phyloP scores from a whole-genome alignment of 1,284 basidiomycete species.

The Puccinia triticina region DNA sequence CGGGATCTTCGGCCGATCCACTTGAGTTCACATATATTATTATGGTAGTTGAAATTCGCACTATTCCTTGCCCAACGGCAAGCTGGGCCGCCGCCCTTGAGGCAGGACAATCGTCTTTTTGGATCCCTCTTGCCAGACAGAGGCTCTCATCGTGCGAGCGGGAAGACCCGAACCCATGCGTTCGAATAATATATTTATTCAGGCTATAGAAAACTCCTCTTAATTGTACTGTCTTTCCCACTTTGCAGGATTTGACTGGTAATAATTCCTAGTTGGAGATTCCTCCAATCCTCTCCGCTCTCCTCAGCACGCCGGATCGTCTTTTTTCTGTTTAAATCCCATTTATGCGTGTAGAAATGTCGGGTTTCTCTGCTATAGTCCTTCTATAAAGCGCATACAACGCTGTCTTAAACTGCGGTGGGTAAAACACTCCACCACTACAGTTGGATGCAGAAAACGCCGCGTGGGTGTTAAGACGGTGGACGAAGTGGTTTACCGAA shows the following conservation, averaged over 20 bases:
- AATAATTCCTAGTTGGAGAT: constrained; percentile 7
- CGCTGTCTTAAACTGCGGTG: constrained; percentile 1
- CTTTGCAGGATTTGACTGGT: constrained; percentile 15
- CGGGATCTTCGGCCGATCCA: constrained; percentile 38
- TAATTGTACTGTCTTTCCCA: constrained; percentile 21
- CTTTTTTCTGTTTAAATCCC: constrained; percentile 7
- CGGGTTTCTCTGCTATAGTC: not conserved
- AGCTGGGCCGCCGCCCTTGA: not conserved
- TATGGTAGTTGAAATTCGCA: constrained; percentile 33
- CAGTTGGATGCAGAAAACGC: constrained; percentile 30
- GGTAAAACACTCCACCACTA: constrained; percentile 18
- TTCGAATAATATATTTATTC: constrained; percentile 21
- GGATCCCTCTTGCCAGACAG: constrained; percentile 23
- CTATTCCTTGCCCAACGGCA: constrained; percentile 23
- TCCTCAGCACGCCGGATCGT: not conserved
- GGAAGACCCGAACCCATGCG: not conserved
- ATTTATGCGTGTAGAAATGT: constrained; percentile 17
- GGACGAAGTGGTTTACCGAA: constrained; percentile 30
- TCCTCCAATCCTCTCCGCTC: not conserved
- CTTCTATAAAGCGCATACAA: not conserved
- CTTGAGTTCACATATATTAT: constrained; percentile 46
- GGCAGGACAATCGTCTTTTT: constrained; percentile 29
- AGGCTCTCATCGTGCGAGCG: not conserved
- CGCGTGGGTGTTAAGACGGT: constrained; percentile 38
- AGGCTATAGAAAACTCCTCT: constrained; percentile 23